Evolutionary conservation across 2,329 filamentous ascomycete genomes (phyloP), one percentile per base, ranked within the genome.

Genomic region (Raffaelea ambrosiae): DNA sequence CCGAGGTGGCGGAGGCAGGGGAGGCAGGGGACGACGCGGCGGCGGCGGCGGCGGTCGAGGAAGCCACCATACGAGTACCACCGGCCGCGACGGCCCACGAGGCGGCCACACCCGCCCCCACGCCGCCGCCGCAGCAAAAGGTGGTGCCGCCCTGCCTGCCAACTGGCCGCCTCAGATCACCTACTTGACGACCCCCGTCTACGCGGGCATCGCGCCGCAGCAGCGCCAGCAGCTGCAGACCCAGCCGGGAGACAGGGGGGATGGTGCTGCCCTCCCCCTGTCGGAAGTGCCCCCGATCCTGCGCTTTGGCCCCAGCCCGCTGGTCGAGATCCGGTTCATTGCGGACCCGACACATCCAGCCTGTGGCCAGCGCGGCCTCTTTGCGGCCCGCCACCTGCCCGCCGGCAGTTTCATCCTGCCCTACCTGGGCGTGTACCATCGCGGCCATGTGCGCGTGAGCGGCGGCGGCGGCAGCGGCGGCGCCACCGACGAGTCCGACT

Each of bases 361-460:
- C 13, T 55, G 65, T 55, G 73, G 74, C 4, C 81, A 84, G 60
- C 62, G 58, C 44, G 81, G 81, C 1, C 74, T 84, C 29, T 83
- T 83, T 57, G 79, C 81, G 4, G 63, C 73, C 1, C 69, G 68
- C 8, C 59, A 71, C 46, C 69, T 85, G 10, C 58, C 65, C 13
- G 71, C 80, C 0, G 78, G 76, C 2, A 64, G 68, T 2, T 72
- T 83, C 40, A 70, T 84, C 44, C 55, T 84, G n/a, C 73, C 74
- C 18, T 85, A 84, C 58, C 65, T 83, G 4, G 81, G 81, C 5
- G 64, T 75, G 16, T 66, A 81, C 42, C 81, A 84, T 61, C 64
- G 66, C 1, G 65, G n/a, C 18, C 57, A 46, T 45, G 16, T 46
- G 53, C 61, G 53, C 49, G 57, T 59, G 26, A 64, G 62, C 18